phyloP scores from a whole-genome alignment of 2,329 filamentous ascomycete genomes.

The Ascochyta lentis region DNA sequence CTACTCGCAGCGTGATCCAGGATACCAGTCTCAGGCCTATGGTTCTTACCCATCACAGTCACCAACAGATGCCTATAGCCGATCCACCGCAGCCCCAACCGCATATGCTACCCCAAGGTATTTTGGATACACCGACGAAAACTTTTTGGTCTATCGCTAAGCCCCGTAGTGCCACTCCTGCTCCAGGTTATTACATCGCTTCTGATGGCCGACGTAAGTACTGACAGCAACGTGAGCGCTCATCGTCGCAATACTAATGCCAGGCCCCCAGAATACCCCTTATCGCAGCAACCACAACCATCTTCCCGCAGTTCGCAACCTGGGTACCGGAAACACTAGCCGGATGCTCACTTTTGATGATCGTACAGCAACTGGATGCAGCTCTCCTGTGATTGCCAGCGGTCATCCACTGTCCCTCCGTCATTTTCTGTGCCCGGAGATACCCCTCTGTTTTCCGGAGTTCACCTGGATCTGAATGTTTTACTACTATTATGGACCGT shows the following conservation, averaged over 20 bases:
- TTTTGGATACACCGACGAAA: conserved; percentile 50
- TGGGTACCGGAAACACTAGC: conserved; percentile 29
- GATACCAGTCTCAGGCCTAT: conserved; percentile 21
- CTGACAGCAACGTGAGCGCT: neutral
- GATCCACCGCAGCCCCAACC: conserved; percentile 28
- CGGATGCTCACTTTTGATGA: conserved; percentile 3
- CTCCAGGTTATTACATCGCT: conserved; percentile 47
- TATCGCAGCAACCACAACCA: conserved; percentile 36
- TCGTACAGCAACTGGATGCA: conserved; percentile 2
- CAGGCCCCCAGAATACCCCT: conserved; percentile 39
- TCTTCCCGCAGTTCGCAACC: conserved; percentile 34
- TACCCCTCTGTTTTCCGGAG: conserved; percentile 46
- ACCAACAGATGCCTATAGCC: conserved; percentile 38
- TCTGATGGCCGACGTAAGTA: conserved; percentile 49
- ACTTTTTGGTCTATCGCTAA: conserved; percentile 52
- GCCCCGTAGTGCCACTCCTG: conserved; percentile 42
- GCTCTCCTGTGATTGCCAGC: conserved; percentile 32
- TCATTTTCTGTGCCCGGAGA: conserved; percentile 44
- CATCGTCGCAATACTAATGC: conserved; percentile 24
- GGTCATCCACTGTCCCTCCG: conserved; percentile 38
- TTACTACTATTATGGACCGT: conserved; percentile 37
- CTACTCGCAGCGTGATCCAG: conserved; percentile 27
- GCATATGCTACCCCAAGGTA: conserved; percentile 47
- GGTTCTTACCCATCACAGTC: conserved; percentile 40
- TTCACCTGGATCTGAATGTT: conserved; percentile 41